These are phyloP conservation scores for Purpureocillium takamizusanense DNA, from an alignment of 2,329 filamentous ascomycete species.

Conservation along the genomic window DNA sequence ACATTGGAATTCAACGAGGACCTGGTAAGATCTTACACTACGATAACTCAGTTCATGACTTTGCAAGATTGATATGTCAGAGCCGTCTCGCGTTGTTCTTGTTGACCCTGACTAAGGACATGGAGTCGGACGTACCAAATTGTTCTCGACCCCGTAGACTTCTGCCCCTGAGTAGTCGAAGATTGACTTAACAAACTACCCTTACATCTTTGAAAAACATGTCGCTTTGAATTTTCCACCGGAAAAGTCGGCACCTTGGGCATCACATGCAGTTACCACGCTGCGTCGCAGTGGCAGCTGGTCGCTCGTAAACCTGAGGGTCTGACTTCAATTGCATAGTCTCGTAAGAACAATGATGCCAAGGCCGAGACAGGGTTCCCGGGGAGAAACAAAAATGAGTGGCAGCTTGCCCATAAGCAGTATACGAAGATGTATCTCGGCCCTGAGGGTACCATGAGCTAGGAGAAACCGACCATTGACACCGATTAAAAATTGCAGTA, in stretches of 20 bases:
- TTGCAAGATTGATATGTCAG: too few relatives aligned
- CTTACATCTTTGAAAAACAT: neutral
- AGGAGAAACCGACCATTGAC: slow-evolving; percentile 6
- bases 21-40: too few relatives aligned
- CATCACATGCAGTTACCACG: slow-evolving; percentile 37
- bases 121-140: too few relatives aligned
- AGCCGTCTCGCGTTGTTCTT: too few relatives aligned
- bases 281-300: slow-evolving; percentile 34
- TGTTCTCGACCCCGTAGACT: too few relatives aligned
- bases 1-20: too few relatives aligned
- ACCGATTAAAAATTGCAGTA: slow-evolving; percentile 40
- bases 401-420: slow-evolving; percentile 57
- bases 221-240: slow-evolving; percentile 13
- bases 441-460: neutral
- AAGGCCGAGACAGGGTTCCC: slow-evolving; percentile 46
- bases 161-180: too few relatives aligned
- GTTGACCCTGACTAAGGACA: too few relatives aligned
- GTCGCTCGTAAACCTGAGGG: slow-evolving; percentile 34
- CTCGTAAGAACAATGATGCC: slow-evolving; percentile 52
- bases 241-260: slow-evolving; percentile 39
- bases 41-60: too few relatives aligned
- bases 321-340: slow-evolving; percentile 30
- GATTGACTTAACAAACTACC: neutral
- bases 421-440: slow-evolving; percentile 53
- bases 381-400: slow-evolving; percentile 49